phyloP scores from a whole-genome alignment of 805 yeast species.

The Wickerhamiella cacticola region DNA sequence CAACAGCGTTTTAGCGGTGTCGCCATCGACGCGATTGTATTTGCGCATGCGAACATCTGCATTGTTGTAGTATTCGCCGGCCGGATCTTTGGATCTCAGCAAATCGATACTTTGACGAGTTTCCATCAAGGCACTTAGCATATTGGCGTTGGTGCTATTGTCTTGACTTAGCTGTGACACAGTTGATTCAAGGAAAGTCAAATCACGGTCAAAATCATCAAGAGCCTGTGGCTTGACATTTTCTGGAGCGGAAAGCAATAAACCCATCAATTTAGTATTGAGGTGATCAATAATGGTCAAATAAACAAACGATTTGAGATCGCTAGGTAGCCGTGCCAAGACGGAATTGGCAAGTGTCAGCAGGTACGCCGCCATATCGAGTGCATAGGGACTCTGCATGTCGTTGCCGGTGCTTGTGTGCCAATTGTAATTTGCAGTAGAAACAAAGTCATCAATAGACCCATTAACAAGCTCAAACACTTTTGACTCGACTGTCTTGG shows the following conservation, averaged over 20 bases:
- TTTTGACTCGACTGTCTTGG: slow-evolving; percentile 64
- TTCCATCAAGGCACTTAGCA: slow-evolving; percentile 49
- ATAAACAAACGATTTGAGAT: slow-evolving; percentile 66
- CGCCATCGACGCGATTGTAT: slow-evolving; percentile 63
- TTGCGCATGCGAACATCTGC: slow-evolving; percentile 45
- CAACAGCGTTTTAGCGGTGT: slow-evolving; percentile 35
- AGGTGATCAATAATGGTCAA: slow-evolving; percentile 80
- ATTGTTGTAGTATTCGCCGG: slow-evolving; percentile 43
- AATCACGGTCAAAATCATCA: slow-evolving; percentile 65
- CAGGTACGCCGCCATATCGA: slow-evolving; percentile 75
- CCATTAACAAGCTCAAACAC: slow-evolving; percentile 73
- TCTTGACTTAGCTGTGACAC: slow-evolving; percentile 26
- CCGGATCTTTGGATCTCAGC: slow-evolving; percentile 44
- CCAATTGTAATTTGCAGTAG: slow-evolving; percentile 83
- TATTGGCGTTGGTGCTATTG: slow-evolving; percentile 21
- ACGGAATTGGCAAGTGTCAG: slow-evolving; percentile 79
- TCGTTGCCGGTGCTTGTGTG: slow-evolving; percentile 27
- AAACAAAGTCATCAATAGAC: slow-evolving; percentile 67
- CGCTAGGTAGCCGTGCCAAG: slow-evolving; percentile 64
- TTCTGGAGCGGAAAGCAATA: slow-evolving; percentile 41
- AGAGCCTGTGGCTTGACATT: slow-evolving; percentile 49
- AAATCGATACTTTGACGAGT: slow-evolving; percentile 69
- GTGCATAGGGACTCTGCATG: slow-evolving; percentile 62
- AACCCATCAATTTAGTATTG: slow-evolving; percentile 52
- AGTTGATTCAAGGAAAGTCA: slow-evolving; percentile 55